These are phyloP conservation scores for Fonsecaea pedrosoi DNA, from an alignment of 2,329 filamentous ascomycete genomes.

Conservation along the genomic window DNA sequence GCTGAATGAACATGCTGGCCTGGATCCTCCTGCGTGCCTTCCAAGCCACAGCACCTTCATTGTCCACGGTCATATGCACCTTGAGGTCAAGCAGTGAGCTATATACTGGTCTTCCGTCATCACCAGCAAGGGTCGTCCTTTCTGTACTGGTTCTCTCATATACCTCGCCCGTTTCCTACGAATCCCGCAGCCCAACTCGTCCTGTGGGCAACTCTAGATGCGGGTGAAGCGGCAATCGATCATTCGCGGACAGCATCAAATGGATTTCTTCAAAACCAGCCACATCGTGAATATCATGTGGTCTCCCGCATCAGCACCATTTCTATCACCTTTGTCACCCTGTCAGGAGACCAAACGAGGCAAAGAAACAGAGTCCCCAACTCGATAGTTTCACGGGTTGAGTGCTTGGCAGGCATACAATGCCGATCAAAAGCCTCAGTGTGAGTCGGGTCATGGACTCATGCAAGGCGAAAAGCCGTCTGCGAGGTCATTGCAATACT, in stretches of 20 bases:
- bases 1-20: background rate
- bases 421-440: background rate
- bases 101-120: background rate
- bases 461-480: background rate
- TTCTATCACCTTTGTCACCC: background rate
- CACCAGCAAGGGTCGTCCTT: background rate
- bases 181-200: background rate
- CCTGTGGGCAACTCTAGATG: background rate
- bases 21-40: background rate
- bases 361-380: background rate
- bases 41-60: background rate
- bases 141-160: background rate
- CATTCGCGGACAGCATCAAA: background rate
- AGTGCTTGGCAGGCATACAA: background rate
- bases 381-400: background rate
- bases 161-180: background rate
- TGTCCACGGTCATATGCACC: background rate
- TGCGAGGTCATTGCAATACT: conserved; percentile 8
- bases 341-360: background rate
- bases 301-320: background rate
- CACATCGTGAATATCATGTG: background rate
- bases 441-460: background rate
- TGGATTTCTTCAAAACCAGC: background rate
- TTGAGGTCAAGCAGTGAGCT: background rate
- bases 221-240: background rate